A percentile compares a stretch with the other conserved stretches of the same genome.
Conservation (phyloP, 805 yeast genomes). For the Zygosaccharomyces rouxii region DNA sequence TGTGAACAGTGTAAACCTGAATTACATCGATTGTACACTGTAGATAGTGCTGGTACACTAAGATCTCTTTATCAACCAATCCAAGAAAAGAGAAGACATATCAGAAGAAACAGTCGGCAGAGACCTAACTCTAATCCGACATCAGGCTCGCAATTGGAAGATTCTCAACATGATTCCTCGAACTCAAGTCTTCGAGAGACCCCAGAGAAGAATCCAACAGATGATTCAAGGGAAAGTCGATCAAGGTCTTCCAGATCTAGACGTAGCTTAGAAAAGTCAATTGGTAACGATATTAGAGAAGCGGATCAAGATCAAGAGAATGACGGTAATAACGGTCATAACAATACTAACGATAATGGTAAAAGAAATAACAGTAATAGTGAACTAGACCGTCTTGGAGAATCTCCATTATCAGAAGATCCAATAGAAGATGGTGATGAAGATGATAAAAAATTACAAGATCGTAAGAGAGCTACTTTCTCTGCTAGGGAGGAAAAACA, state of each 20-base stretch:
- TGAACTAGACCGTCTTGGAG: neutral
- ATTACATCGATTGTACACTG: constrained; percentile 46
- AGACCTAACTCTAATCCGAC: neutral
- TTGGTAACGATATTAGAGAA: constrained; percentile 7
- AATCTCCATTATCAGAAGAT: neutral
- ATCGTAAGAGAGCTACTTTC: constrained; percentile 38
- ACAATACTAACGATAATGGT: neutral
- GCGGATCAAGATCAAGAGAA: neutral
- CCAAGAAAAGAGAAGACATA: constrained; percentile 34
- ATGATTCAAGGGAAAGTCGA: neutral
- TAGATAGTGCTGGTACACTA: constrained; percentile 24
- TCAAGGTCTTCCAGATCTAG: neutral
- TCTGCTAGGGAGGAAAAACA: constrained; percentile 43
- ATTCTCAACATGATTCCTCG: neutral
- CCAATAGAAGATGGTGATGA: constrained; percentile 14
- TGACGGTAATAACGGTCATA: constrained; percentile 1
- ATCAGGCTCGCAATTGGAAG: neutral
- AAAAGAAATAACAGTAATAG: neutral
- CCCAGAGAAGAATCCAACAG: neutral
- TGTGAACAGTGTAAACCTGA: constrained; percentile 91
- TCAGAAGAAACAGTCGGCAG: constrained; percentile 22
- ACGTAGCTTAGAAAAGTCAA: neutral
- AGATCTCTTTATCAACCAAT: constrained; percentile 39
- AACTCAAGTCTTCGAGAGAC: neutral
- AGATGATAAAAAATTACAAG: constrained; percentile 27